phyloP scores from a whole-genome alignment of 305 asterid genomes.

The Plantago rigida region DNA sequence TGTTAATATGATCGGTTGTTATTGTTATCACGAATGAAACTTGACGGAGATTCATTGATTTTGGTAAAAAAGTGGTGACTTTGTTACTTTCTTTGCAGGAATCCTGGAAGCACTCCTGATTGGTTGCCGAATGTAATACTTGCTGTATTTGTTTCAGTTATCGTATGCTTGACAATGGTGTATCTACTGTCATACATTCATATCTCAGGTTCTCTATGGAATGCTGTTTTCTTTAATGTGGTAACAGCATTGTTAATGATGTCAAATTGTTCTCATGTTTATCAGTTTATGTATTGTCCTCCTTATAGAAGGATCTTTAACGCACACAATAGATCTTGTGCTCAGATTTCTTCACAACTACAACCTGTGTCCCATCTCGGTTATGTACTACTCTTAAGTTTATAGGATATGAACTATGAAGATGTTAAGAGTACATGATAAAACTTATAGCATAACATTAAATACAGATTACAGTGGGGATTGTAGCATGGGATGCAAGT shows the following conservation, averaged over 20 bases:
- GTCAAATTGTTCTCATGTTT: background rate
- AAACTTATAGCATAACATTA: too few species aligned
- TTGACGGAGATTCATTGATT: too few species aligned
- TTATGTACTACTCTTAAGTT: background rate
- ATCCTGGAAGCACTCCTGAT: conserved; percentile 75
- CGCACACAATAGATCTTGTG: background rate
- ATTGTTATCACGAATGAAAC: too few species aligned
- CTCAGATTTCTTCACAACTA: background rate
- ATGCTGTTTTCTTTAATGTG: conserved; percentile 11
- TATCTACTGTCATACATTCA: conserved; percentile 80
- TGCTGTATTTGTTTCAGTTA: conserved; percentile 56
- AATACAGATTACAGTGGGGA: too few species aligned
- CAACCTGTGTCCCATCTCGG: background rate
- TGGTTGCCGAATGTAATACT: conserved; percentile 52
- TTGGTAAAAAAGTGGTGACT: conserved; percentile 4
- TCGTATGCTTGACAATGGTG: conserved; percentile 66
- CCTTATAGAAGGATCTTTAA: background rate
- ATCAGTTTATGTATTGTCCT: background rate
- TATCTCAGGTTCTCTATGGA: conserved; percentile 58
- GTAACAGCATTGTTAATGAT: conserved; percentile 11
- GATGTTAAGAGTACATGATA: too few species aligned
- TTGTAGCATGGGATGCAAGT: too few species aligned
- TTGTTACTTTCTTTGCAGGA: conserved; percentile 44
- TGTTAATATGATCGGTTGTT: too few species aligned
- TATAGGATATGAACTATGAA: background rate